phyloP scores from a whole-genome alignment of 1,284 basidiomycete species.

The Puccinia triticina region DNA sequence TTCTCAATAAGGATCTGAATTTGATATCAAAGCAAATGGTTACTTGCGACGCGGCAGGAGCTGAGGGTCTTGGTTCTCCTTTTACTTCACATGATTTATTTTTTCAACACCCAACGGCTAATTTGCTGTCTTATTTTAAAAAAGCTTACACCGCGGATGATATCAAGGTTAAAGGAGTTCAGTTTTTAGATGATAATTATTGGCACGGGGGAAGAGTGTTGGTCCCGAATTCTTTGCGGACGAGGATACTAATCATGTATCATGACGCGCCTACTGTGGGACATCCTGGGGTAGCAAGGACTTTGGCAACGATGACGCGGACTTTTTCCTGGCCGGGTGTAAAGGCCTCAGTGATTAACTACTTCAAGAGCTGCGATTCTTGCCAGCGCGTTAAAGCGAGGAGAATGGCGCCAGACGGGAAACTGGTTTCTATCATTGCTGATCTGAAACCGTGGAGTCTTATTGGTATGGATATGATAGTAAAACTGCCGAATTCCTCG shows the following conservation, averaged over 20 bases:
- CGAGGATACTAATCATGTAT: not conserved
- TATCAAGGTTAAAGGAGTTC: not conserved
- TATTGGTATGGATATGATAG: too few relatives aligned
- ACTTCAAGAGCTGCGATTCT: constrained; percentile 56
- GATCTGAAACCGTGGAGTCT: too few relatives aligned
- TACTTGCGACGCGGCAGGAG: too few relatives aligned
- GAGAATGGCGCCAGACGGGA: constrained; percentile 60
- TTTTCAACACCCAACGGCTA: not conserved
- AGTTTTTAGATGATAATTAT: not conserved
- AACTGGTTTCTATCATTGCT: not conserved
- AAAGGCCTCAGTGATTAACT: not conserved
- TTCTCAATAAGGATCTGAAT: not conserved
- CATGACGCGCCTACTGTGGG: not conserved
- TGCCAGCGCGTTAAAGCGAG: constrained; percentile 62
- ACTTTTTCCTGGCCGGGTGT: constrained; percentile 33
- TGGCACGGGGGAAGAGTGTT: not conserved
- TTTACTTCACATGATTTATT: not conserved
- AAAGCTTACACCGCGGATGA: not conserved
- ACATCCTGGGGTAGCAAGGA: not conserved
- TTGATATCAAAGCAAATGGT: not conserved
- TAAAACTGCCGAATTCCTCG: too few relatives aligned
- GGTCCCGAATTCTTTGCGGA: not conserved
- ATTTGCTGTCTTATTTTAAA: not conserved
- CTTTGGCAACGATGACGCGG: not conserved
- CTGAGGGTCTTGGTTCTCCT: not conserved